Base-by-base conservation (phyloP, 2,329 filamentous ascomycete species). In the Hysterium pulicare region DNA sequence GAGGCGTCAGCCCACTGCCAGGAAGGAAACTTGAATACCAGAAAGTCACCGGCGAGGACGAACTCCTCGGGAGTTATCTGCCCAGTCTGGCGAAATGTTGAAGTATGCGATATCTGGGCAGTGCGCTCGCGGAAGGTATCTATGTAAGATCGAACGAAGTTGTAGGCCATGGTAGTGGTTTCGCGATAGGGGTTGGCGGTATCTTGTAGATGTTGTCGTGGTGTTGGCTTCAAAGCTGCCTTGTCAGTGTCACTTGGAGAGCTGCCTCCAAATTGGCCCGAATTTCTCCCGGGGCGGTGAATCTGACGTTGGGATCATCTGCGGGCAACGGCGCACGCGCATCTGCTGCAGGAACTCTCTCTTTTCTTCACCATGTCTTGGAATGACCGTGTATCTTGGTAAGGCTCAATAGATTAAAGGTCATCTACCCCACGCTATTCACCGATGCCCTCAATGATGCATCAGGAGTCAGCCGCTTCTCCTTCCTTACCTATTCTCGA, bases 41-140 rank as follows among this genome's bases (percentile, higher is more conserved):
- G 83, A 67, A 97, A 98, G 73, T 98, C 93, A 57, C 93, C 93
- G 3, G 93, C 93, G 3, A 87, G 85, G 38, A 96, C 78, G 69
- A 98, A 98, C 76, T 98, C 93, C 62, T 96, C 91, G 15, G 91
- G 91, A 0, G 91, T 97, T 70, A 98, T 93, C 73, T 97, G 87
- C 53, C 93, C 93, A 4, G 90, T 95, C 58, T 82, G 79, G 57
- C 91, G 87, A 71, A 98, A 98, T 51, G 88, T 97, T 3, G 91
- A 97, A 40, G 83, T 94, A 68, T 95, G 84, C 46, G 82, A 83
- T 59, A 95, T 84, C 31, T 90, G 90, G 10, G 91, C 89, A 70
- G 94, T 91, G 57, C 84, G 85, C 71, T 97, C 93, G 57, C 91
- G 87, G 62, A 95, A 83, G 56, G 84, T 89, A 69, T 95, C 93